Base-by-base conservation (phyloP, 192 early-diverging fungal genomes). In the Geranomyces michiganensis region DNA sequence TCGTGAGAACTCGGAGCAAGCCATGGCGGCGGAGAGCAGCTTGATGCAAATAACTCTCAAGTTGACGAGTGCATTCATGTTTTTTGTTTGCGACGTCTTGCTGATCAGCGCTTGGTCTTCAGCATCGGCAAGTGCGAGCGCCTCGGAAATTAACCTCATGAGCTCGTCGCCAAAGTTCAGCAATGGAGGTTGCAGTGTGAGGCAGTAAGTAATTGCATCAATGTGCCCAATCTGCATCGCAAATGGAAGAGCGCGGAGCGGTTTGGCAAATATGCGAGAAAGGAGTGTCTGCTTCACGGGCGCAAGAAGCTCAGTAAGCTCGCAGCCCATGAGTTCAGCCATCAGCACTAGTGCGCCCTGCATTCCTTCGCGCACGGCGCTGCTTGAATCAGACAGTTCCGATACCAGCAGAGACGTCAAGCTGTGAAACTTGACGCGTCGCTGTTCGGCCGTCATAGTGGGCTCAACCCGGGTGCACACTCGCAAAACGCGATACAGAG, bases 181-280 rank as follows among this genome's bases (percentile, higher is more conserved):
- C 62, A 99, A 86, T 2, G 94, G 90, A 55, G 96, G 96, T 19
- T 88, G 81, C 31, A 99, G 78, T 0, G 90, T 86, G 49, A 99
- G 79, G 66, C 96, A 98, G 77, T 96, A 99, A 0, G 95, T 97
- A 58, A 99, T 95, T 3, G 96, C 96, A 68, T 99, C 98, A 66
- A 97, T 98, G 73, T 97, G 90, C 17, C 96, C 98, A 33, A 99
- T 99, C 76, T 99, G 98, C 90, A 97, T 93, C 51, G 92, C 87
- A 77, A 94, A 91, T 0, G 98, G 94, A 30, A 99, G 84, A 0
- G 96, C 95, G 9, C 96, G 91, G 59, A 99, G 83, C 4, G 98
- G 98, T 76, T 98, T 97, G 33, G 94, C 88, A 78, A 97, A 99
- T 60, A 99, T 99, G 5, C 96, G 94, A 5, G 80, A 81, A 27